Evolutionary conservation across 2,329 filamentous ascomycete species (phyloP).

Genomic region (Huntiella omanensis): DNA sequence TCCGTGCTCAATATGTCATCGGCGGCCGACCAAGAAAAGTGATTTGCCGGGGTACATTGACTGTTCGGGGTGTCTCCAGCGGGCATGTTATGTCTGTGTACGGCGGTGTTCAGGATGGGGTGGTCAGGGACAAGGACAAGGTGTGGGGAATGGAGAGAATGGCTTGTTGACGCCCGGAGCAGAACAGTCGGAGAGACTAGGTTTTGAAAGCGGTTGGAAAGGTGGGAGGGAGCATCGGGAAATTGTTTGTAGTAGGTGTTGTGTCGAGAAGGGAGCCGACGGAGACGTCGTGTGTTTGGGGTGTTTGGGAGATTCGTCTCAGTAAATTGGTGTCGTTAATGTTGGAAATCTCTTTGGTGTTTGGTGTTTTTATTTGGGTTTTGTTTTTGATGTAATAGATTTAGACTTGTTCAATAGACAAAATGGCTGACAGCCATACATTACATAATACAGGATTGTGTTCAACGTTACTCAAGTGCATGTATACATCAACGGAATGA

Average conservation of each 20-base stretch:
- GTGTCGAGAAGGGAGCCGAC: conserved; percentile 42
- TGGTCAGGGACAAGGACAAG: too few species aligned
- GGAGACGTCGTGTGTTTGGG: conserved; percentile 49
- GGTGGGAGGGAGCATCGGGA: conserved; percentile 26
- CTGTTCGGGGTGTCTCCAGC: conserved; percentile 40
- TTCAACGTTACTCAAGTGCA: too few species aligned
- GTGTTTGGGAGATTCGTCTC: conserved; percentile 24
- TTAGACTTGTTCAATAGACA: too few species aligned
- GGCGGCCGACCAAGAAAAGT: conserved; percentile 42
- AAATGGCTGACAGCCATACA: too few species aligned
- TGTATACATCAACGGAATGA: neutral
- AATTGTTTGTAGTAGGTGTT: conserved; percentile 48
- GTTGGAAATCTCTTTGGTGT: neutral
- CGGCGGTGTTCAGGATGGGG: conserved; percentile 38
- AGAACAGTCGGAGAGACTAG: too few species aligned
- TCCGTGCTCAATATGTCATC: conserved; percentile 50
- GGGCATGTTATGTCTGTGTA: conserved; percentile 52
- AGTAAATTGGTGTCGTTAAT: neutral
- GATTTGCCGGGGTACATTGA: conserved; percentile 48
- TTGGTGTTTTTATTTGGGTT: neutral
- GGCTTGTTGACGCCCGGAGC: conserved; percentile 13
- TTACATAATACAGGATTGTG: too few species aligned
- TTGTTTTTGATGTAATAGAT: too few species aligned
- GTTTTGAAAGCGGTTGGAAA: conserved; percentile 15
- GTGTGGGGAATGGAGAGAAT: neutral